phyloP scores from a whole-genome alignment of 164 flowering plant genomes.

The Vitis riparia region DNA sequence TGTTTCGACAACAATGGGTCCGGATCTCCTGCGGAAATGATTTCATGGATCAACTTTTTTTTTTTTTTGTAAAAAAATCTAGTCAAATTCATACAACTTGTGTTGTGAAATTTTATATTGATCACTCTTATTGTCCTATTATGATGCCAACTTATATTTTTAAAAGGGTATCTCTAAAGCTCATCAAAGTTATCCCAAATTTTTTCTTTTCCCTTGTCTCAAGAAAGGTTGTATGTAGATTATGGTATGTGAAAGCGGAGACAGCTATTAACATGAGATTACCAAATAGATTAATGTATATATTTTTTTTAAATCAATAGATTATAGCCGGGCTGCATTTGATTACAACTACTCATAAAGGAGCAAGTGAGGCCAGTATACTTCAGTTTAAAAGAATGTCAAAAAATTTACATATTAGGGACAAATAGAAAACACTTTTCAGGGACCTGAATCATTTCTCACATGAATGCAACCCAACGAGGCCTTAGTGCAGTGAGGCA shows the following conservation, averaged over 20 bases:
- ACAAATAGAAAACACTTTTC: neutral
- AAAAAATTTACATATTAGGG: too few relatives aligned
- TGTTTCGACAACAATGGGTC: conserved; percentile 9
- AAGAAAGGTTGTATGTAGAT: conserved; percentile 19
- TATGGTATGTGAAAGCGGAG: conserved; percentile 18
- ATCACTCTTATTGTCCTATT: neutral
- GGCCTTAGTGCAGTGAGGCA: neutral
- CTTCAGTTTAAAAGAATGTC: too few relatives aligned
- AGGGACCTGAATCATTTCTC: neutral
- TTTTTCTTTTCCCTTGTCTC: conserved; percentile 14
- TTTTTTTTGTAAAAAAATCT: conserved; percentile 1
- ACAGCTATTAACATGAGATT: conserved; percentile 6
- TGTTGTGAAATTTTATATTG: neutral
- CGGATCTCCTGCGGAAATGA: too few relatives aligned
- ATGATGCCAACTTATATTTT: conserved; percentile 11
- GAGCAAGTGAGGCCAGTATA: neutral
- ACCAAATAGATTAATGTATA: neutral
- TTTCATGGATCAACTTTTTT: neutral
- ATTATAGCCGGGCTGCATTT: neutral
- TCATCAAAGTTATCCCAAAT: neutral
- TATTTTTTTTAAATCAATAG: neutral
- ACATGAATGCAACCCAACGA: neutral
- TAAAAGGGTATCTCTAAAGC: conserved; percentile 1
- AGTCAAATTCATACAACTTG: neutral
- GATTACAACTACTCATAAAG: neutral